Percentiles rank a stretch among this genome's conserved stretches.
phyloP scores from a whole-genome alignment of 176 grass and related monocot species.

The Triticum aestivum region IWGSC_CS_RefSeq_v2.1 NC_057799.1:196249808-196250307 shows the following conservation, averaged over 20 bases:
- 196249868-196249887: conserved; percentile 63
- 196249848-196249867: conserved; percentile 88
- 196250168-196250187: conserved; percentile 1
- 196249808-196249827: conserved; percentile 53
- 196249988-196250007: background rate
- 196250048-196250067: conserved; percentile 76
- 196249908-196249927: conserved; percentile 52
- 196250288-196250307: background rate
- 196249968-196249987: conserved; percentile 39
- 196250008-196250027: conserved; percentile 25
- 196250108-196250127: conserved; percentile 43
- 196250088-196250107: conserved; percentile 57
- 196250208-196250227: conserved; percentile 30
- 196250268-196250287: conserved; percentile 9
- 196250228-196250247: conserved; percentile 44
- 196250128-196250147: conserved; percentile 47
- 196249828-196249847: conserved; percentile 95
- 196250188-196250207: conserved; percentile 6
- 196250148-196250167: conserved; percentile 61
- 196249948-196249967: conserved; percentile 73
- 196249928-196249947: conserved; percentile 7
- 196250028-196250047: conserved; percentile 49
- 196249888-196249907: conserved; percentile 65
- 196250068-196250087: conserved; percentile 79
- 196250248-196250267: conserved; percentile 33